phyloP scores from a whole-genome alignment of 805 yeast species.

The Ogataea kodamae region DNA sequence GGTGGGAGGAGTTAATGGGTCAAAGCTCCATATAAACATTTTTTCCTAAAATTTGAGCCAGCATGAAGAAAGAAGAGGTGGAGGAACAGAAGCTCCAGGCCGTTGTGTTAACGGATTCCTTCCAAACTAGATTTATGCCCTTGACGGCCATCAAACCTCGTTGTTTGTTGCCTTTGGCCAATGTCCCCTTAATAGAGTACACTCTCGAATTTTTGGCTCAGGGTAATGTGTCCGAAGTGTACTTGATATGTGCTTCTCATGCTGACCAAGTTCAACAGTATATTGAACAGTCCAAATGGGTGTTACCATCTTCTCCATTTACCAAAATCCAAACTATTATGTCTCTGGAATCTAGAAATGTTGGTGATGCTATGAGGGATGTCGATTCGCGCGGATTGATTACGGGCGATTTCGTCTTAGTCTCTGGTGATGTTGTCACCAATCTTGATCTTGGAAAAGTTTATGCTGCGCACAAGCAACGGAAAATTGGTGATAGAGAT shows the following conservation, averaged over 20 bases:
- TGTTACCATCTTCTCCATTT: conserved; percentile 70
- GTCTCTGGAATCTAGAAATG: conserved; percentile 83
- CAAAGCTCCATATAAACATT: conserved; percentile 1
- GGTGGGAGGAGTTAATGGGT: conserved; percentile 1
- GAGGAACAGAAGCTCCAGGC: conserved; percentile 81
- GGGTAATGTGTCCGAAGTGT: conserved; percentile 87
- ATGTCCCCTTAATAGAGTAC: conserved; percentile 90
- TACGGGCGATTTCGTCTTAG: conserved; percentile 82
- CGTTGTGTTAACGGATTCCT: conserved; percentile 89
- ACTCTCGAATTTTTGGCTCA: conserved; percentile 91
- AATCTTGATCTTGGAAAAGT: conserved; percentile 78
- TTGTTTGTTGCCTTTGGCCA: conserved; percentile 88
- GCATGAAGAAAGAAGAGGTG: conserved; percentile 9
- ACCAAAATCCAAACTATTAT: conserved; percentile 69
- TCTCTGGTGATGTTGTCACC: conserved; percentile 94
- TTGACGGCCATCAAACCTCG: conserved; percentile 81
- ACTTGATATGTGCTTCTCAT: conserved; percentile 84
- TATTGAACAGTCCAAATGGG: conserved; percentile 73
- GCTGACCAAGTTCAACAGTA: conserved; percentile 85
- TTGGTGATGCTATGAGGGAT: conserved; percentile 97
- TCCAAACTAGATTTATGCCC: conserved; percentile 90
- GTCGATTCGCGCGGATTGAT: conserved; percentile 87
- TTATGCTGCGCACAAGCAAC: conserved; percentile 66
- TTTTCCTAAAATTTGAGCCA: conserved; percentile 5
- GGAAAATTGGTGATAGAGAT: conserved; percentile 75